These are phyloP conservation scores for Herpomyces periplanetae DNA, from an alignment of 2,329 filamentous ascomycete genomes.

Conservation along the genomic window DNA sequence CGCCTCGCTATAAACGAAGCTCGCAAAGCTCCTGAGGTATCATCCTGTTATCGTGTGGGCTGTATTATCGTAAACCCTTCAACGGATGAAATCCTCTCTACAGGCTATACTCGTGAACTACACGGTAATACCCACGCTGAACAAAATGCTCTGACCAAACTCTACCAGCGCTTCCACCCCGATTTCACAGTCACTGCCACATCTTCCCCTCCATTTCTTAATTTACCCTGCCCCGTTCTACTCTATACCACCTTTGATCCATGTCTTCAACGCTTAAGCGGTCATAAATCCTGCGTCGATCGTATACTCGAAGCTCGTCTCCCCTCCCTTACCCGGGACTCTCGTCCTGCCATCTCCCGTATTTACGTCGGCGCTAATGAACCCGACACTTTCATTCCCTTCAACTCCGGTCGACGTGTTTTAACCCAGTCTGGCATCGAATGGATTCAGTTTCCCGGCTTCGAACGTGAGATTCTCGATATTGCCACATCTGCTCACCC, in stretches of 20 bases:
- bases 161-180: no score
- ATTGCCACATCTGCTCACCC: slow-evolving; percentile 67
- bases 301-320: no score
- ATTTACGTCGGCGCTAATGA: slow-evolving; percentile 68
- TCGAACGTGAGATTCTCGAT: slow-evolving; percentile 40
- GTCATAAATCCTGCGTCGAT: slow-evolving; percentile 36
- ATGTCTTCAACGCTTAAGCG: slow-evolving; percentile 29
- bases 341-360: slow-evolving; percentile 17
- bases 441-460: slow-evolving; percentile 27
- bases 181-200: no score
- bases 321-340: slow-evolving; percentile 8
- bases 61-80: slow-evolving; percentile 31
- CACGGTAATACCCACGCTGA: slow-evolving; percentile 84
- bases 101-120: slow-evolving; percentile 65
- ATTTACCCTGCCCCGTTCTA: no score
- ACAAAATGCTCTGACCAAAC: slow-evolving; percentile 58
- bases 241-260: slow-evolving; percentile 86
- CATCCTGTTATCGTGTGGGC: slow-evolving; percentile 73
- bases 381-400: slow-evolving; percentile 52
- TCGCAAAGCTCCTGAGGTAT: slow-evolving; percentile 35
- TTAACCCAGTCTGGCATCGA: slow-evolving; percentile 30
- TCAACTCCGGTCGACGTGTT: slow-evolving; percentile 30
- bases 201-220: no score
- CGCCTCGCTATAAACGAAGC: slow-evolving; percentile 33
- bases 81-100: slow-evolving; percentile 21